Evolutionary conservation across 2,329 filamentous ascomycete genomes (phyloP).

Genomic region (Pseudodiploospora longispora): DNA sequence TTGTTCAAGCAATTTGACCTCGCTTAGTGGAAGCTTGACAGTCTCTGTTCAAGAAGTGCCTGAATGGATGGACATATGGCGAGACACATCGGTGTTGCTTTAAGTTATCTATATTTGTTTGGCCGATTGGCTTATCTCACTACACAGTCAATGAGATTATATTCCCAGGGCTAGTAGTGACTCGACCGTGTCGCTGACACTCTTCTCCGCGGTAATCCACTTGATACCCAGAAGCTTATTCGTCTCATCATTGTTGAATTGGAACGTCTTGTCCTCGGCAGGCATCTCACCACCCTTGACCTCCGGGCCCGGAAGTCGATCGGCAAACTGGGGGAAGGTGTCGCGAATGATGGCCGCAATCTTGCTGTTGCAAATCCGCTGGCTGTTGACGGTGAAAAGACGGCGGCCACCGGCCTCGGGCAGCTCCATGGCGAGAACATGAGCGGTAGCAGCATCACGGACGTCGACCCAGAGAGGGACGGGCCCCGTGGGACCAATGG

Average conservation of each 20-base stretch:
- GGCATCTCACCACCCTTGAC: conserved; percentile 35
- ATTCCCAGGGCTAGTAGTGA: conserved; percentile 32
- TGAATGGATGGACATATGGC: too few relatives aligned
- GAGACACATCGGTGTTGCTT: too few relatives aligned
- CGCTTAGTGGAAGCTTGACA: too few relatives aligned
- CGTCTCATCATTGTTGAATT: conserved; percentile 50
- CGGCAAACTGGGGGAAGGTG: conserved; percentile 42
- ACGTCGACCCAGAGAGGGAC: conserved; percentile 47
- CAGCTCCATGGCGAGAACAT: conserved; percentile 43
- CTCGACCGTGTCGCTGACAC: conserved; percentile 54
- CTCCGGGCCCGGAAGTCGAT: conserved; percentile 37
- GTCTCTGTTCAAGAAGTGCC: too few relatives aligned
- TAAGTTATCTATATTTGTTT: too few relatives aligned
- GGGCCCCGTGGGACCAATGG: conserved; percentile 32
- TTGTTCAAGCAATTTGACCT: too few relatives aligned
- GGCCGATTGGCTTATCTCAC: too few relatives aligned
- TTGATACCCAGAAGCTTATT: conserved; percentile 53
- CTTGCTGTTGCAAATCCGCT: conserved; percentile 35
- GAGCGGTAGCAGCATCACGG: conserved; percentile 45
- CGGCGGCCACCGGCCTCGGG: conserved; percentile 40
- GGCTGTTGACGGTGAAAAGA: conserved; percentile 40
- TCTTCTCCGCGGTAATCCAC: conserved; percentile 54
- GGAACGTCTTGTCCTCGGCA: conserved; percentile 35
- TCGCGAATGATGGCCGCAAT: conserved; percentile 35
- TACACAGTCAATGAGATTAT: too few relatives aligned